Evolutionary conservation across 1,139 yeast species (phyloP), one percentile per base, ranked within the genome.

Genomic region (Yamadazyma buinensis): DNA sequence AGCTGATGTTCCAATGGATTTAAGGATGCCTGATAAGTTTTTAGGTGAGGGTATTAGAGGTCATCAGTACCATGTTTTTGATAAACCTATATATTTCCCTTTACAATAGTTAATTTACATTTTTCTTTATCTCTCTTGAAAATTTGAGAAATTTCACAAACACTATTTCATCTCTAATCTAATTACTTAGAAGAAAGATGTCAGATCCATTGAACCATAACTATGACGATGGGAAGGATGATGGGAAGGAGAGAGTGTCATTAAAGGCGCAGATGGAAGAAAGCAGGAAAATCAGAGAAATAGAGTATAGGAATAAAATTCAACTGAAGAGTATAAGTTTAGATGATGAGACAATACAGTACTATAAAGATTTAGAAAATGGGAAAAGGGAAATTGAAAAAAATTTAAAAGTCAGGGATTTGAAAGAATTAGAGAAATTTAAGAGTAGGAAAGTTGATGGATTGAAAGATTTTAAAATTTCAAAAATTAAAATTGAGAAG

Each of bases 41-140:
- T 71, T 78, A 44, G 97, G 95, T n/a, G 88, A 84, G 31, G 98
- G 98, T 29, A 90, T 88, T 18, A 77, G 97, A 48, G 97, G 92
- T 1, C 98, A 92, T 58, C 70, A 78, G 44, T 92, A 84, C 66
- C 97, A 92, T 59, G 98, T 92, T 2, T 88, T 92, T 58, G 92
- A 87, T 47, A 95, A 84, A 55, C 88, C 88, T 3, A 75, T 95
- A 46, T 90, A 90, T 56, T 87, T 77, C 14, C 17, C 13, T 22
- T 29, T 29, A 17, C 20, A 20, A 8, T 20, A 19, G 9, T 15
- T n/a, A n/a, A n/a, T n/a, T n/a, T n/a, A n/a, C n/a, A n/a, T n/a
- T n/a, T n/a, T n/a, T n/a, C n/a, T 11, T 23, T 11, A 7, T 23
- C 11, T 7, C 15, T 23, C 11, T 23, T 19, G 7, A 19, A 19